Conservation (phyloP, 768 basidiomycete genomes). For the Pisolithus marmoratus region DNA sequence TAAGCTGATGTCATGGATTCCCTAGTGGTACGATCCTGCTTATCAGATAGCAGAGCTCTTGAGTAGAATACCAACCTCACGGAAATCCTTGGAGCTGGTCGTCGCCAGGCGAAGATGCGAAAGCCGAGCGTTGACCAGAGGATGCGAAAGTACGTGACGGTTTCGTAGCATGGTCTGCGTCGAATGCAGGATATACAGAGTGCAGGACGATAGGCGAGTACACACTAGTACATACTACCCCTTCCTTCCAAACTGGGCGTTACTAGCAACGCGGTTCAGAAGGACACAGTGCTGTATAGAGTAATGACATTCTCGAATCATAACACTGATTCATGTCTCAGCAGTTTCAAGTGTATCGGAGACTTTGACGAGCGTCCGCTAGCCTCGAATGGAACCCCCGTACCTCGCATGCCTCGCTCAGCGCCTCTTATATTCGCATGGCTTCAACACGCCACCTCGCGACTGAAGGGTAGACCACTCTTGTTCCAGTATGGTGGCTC, state of each 20-base stretch:
- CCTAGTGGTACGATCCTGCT: constrained; percentile 37
- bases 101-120: constrained; percentile 60
- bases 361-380: neutral
- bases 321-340: too few relatives aligned
- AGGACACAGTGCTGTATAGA: too few relatives aligned
- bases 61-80: constrained; percentile 46
- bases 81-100: constrained; percentile 69
- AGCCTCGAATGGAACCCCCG: neutral
- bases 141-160: constrained; percentile 59
- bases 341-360: too few relatives aligned
- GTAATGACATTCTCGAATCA: too few relatives aligned
- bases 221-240: too few relatives aligned
- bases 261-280: too few relatives aligned
- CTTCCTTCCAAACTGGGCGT: neutral
- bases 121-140: constrained; percentile 66
- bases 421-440: constrained; percentile 90
- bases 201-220: neutral
- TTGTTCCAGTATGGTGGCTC: constrained; percentile 41
- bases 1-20: constrained; percentile 67
- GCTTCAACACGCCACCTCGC: constrained; percentile 60
- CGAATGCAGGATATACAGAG: constrained; percentile 1
- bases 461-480: constrained; percentile 56
- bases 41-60: neutral
- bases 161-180: constrained; percentile 24
- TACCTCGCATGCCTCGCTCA: constrained; percentile 28